Evolutionary conservation across 805 yeast genomes (phyloP).

Genomic region (Priceomyces medius): DNA sequence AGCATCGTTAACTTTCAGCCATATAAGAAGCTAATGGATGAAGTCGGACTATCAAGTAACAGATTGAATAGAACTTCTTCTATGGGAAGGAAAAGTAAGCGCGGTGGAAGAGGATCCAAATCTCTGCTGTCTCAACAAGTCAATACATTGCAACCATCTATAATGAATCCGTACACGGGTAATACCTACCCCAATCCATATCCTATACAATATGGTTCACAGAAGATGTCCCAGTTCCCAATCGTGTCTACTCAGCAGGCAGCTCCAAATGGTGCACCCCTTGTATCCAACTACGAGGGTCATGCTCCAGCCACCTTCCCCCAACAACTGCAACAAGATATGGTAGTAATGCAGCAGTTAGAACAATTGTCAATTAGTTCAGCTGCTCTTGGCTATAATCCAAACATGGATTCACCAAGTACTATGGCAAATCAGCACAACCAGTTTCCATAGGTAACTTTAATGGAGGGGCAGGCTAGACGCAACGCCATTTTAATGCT

Average conservation of each 20-base stretch:
- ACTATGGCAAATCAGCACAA: conserved; percentile 20
- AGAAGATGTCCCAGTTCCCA: neutral
- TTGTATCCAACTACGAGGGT: neutral
- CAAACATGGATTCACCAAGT: conserved; percentile 43
- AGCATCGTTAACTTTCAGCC: conserved; percentile 61
- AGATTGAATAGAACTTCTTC: conserved; percentile 29
- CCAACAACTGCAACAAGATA: conserved; percentile 23
- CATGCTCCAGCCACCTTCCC: neutral
- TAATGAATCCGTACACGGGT: neutral
- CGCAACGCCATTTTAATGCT: too few relatives aligned
- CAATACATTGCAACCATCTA: neutral
- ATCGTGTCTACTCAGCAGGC: neutral
- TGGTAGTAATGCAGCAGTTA: conserved; percentile 44
- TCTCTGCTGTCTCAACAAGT: conserved; percentile 5
- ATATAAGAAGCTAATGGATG: conserved; percentile 85
- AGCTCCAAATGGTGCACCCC: neutral
- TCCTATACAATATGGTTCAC: neutral
- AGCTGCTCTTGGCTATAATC: conserved; percentile 46
- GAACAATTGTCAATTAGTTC: conserved; percentile 47
- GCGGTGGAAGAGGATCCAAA: conserved; percentile 11
- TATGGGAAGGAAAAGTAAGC: conserved; percentile 24
- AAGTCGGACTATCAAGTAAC: conserved; percentile 66
- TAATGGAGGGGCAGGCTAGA: too few relatives aligned
- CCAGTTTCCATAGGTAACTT: conserved; percentile 24
- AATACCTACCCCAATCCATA: neutral